These are phyloP conservation scores for Rhypophila decipiens DNA, from an alignment of 495 filamentous ascomycete genomes.

Conservation along the genomic window DNA sequence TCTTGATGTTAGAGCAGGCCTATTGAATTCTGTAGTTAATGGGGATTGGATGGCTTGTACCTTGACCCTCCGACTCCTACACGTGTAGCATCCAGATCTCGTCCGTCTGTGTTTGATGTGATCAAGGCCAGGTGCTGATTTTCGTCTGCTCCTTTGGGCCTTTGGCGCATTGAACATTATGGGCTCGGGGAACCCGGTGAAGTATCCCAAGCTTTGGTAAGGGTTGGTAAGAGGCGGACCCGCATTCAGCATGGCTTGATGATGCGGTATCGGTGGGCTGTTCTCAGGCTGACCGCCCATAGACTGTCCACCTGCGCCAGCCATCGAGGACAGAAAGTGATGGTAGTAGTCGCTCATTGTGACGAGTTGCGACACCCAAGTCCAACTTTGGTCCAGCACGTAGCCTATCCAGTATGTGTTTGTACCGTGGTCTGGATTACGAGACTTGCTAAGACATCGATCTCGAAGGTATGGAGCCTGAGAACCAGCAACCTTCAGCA, in stretches of 20 bases:
- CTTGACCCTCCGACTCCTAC: slow-evolving; percentile 84
- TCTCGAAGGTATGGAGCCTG: too few relatives aligned
- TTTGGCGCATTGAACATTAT: slow-evolving; percentile 47
- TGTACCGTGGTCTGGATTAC: too few relatives aligned
- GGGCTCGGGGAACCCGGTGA: slow-evolving; percentile 39
- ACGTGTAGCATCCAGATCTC: slow-evolving; percentile 91
- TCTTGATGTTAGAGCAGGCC: slow-evolving; percentile 8
- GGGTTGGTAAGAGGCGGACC: slow-evolving; percentile 28
- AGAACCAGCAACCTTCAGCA: too few relatives aligned
- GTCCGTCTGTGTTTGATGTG: slow-evolving; percentile 92
- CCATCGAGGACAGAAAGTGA: slow-evolving; percentile 40
- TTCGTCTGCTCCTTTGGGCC: slow-evolving; percentile 48
- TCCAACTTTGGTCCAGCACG: too few relatives aligned
- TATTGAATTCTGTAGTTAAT: neutral
- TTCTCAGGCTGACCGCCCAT: slow-evolving; percentile 28
- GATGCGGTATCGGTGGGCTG: slow-evolving; percentile 28
- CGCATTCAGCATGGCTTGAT: slow-evolving; percentile 20
- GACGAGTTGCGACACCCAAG: neutral
- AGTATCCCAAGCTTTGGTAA: slow-evolving; percentile 41
- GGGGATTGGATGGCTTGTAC: slow-evolving; percentile 32
- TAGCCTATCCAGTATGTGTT: neutral
- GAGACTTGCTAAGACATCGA: neutral
- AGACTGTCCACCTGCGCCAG: slow-evolving; percentile 33
- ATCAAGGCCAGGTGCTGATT: slow-evolving; percentile 56
- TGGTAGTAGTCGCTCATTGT: slow-evolving; percentile 46